Conservation (phyloP, 352 stramenopile genomes). For the Pythium volutum region DNA sequence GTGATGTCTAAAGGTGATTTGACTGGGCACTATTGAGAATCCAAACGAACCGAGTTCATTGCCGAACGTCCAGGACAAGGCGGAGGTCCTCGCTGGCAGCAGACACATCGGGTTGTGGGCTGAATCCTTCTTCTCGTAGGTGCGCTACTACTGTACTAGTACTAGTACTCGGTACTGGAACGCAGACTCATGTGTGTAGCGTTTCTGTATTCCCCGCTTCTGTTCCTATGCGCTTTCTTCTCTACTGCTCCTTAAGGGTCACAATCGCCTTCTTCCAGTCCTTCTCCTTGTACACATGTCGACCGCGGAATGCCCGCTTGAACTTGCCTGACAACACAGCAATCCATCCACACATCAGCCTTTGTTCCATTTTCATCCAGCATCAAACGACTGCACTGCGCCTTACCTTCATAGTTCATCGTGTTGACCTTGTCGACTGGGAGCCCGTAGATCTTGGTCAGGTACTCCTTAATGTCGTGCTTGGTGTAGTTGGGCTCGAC, state of each 20-base stretch:
- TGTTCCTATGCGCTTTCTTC: background rate
- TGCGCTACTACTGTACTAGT: too few relatives aligned
- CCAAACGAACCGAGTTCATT: too few relatives aligned
- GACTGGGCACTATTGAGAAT: too few relatives aligned
- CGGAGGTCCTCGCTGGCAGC: too few relatives aligned
- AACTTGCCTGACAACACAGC: constrained; percentile 63
- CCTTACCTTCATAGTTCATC: constrained; percentile 92
- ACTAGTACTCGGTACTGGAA: background rate
- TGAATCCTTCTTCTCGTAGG: too few relatives aligned
- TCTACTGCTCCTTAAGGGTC: constrained; percentile 77
- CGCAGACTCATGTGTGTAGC: background rate
- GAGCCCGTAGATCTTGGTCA: constrained; percentile 96
- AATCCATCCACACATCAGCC: too few relatives aligned
- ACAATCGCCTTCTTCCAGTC: constrained; percentile 93
- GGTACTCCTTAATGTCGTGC: constrained; percentile 97
- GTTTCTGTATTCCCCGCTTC: background rate
- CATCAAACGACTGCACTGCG: background rate
- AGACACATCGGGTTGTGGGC: too few relatives aligned
- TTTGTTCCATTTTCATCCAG: background rate
- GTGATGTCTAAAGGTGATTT: too few relatives aligned
- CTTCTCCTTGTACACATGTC: constrained; percentile 91
- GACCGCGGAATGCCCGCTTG: constrained; percentile 82
- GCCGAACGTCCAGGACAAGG: too few relatives aligned
- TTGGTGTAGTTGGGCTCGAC: constrained; percentile 96
- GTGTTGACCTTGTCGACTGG: constrained; percentile 94